Base-by-base conservation (phyloP, 1,139 yeast species). In the Taphrina flavorubra region DNA sequence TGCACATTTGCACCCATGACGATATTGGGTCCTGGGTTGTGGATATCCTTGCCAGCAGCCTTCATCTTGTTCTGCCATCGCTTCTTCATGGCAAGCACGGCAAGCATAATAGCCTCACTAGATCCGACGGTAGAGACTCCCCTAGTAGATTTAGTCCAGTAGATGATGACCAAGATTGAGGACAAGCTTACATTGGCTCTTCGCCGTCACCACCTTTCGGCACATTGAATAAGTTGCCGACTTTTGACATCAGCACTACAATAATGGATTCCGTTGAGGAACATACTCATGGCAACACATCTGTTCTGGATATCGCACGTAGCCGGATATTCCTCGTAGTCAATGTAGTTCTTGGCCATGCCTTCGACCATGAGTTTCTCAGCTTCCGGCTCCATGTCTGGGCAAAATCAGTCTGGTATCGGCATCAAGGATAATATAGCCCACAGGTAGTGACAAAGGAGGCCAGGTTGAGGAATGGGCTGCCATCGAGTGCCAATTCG, bases 41-140 rank as follows among this genome's bases (percentile, higher is more conserved):
- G 84, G 65, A 79, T 80, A 56, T 87, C 82, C 73, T 85, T 85
- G 6, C 92, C 92, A 39, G 81, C 81, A 2, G 82, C 86, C 75
- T 79, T 82, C 75, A 87, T 85, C 73, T 81, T 84, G 56, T 81
- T 85, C 77, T 89, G 95, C 97, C 97, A 92, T 72, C 84, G 83
- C 75, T 91, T 88, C 82, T 92, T 92, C 89, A 92, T 83, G 6
- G 97, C 97, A 70, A 92, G 82, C 4, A 97, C 97, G 59, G 95
- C 97, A 70, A 92, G 84, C 89, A 91, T 91, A 73, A 92, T 87
- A 6, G 97, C 97, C 77, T 92, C 97, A 0, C 95, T 88, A 2
- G 97, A 90, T 4, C 97, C 97, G 1, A 97, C 91, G 68, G 97
- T 90, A 51, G 97, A 95, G 25, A 96, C 87, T 40, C 97, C 97